Base-by-base conservation (phyloP, 352 stramenopile species). In the Pythium scleroteichum region DNA sequence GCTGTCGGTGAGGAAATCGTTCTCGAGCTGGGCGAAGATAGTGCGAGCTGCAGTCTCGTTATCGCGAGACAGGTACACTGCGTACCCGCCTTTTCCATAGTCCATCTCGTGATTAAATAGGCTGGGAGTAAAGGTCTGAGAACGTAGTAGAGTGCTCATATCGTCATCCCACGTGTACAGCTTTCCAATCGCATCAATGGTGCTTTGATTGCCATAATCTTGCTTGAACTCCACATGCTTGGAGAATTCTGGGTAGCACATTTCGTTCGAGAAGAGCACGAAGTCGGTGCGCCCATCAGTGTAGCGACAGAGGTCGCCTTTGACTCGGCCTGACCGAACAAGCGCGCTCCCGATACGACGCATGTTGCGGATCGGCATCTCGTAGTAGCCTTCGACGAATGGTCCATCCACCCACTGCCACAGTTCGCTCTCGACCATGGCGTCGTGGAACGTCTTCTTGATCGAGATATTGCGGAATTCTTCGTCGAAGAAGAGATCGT, bases 11-110 rank as follows among this genome's bases (percentile, higher is more conserved):
- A 93, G 66, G 42, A 90, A 88, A 32, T 82, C 70, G 3, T 72
- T 60, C 49, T 88, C 68, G 42, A 93, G 44, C 53, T 87, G 74
- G 8, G 29, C 50, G 13, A 88, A 45, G 26, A 88, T 61, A 22
- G 51, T 69, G 13, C 69, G 61, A 2, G 61, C 78, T 14, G 77
- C 76, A 2, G 78, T 85, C 24, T 70, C 75, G 53, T 93, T 90
- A 62, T 93, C 83, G 20, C 83, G 77, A 17, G 83, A 81, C 27
- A 93, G 53, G 40, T 88, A 91, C 20, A 90, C 75, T 0, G 73
- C 69, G 45, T 90, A 91, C 7, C 84, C 84, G 41, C 84, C 80
- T n/a, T 78, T 65, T 17, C 84, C 84, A 39, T 93, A 91, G 57
- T 87, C 66, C 81, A 88, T 88, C 24, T 78, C 64, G 40, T 84